Percentiles rank a stretch among this genome's conserved stretches.
Conservation (phyloP, 2,329 filamentous ascomycete species). For the Paraconiothyrium brasiliense region DNA sequence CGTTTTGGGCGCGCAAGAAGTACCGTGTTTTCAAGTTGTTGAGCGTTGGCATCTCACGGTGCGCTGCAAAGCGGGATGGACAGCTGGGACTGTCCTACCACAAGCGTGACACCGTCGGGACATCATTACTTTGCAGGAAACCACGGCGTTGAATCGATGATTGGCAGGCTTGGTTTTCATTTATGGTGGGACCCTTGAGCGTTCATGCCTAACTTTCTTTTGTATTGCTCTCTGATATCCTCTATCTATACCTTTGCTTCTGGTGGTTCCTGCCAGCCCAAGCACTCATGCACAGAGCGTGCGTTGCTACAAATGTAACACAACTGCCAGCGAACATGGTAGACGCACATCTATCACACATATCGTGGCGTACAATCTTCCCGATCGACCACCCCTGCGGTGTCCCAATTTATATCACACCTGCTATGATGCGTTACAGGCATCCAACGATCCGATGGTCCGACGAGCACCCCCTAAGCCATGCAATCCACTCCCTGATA, state of each 20-base stretch:
- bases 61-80: neutral
- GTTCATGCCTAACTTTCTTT: neutral
- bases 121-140: neutral
- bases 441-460: neutral
- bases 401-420: neutral
- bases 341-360: neutral
- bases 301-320: neutral
- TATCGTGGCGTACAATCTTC: neutral
- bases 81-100: neutral
- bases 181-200: conserved; percentile 1
- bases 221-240: neutral
- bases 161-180: neutral
- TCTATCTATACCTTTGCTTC: neutral
- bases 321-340: neutral
- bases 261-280: neutral
- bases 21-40: neutral
- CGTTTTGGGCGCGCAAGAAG: neutral
- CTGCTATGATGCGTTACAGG: neutral
- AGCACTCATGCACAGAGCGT: too few species aligned
- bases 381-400: neutral
- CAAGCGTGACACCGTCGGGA: neutral
- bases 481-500: neutral
- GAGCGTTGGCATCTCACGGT: neutral
- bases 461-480: neutral
- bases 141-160: neutral